Conservation (phyloP, 495 filamentous ascomycete species). For the Neurospora sp. region DNA sequence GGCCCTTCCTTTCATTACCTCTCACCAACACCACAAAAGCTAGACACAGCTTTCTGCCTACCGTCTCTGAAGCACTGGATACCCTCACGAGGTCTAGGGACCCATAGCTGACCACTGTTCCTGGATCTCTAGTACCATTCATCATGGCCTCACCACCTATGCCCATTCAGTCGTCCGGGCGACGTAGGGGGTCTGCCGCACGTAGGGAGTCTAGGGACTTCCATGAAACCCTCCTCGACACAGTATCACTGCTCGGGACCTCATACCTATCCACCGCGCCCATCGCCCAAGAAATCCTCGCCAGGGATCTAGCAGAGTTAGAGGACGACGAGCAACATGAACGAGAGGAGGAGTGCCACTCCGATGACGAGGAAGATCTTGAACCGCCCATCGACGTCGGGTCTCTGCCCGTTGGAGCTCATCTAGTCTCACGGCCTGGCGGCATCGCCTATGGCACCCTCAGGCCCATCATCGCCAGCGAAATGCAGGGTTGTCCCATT, state of each 20-base stretch:
- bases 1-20: neutral
- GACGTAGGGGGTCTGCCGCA: neutral
- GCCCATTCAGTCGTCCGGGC: neutral
- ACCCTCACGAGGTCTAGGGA: neutral
- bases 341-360: constrained; percentile 4
- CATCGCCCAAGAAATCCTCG: constrained; percentile 57
- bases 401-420: constrained; percentile 14
- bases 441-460: constrained; percentile 53
- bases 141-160: neutral
- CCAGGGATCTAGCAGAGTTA: constrained; percentile 52
- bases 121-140: neutral
- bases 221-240: neutral
- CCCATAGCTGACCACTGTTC: neutral
- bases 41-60: neutral
- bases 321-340: constrained; percentile 34
- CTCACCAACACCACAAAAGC: neutral
- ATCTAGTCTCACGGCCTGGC: constrained; percentile 57
- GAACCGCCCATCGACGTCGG: constrained; percentile 22
- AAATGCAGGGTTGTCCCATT: constrained; percentile 43
- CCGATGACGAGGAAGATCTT: constrained; percentile 25
- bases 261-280: constrained; percentile 32
- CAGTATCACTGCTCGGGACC: constrained; percentile 32
- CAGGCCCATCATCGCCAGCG: constrained; percentile 30
- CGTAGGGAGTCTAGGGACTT: neutral
- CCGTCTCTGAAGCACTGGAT: neutral